These are phyloP conservation scores for Euptelea pleiosperma DNA, from an alignment of 164 flowering plant species.

Conservation along the genomic window DNA sequence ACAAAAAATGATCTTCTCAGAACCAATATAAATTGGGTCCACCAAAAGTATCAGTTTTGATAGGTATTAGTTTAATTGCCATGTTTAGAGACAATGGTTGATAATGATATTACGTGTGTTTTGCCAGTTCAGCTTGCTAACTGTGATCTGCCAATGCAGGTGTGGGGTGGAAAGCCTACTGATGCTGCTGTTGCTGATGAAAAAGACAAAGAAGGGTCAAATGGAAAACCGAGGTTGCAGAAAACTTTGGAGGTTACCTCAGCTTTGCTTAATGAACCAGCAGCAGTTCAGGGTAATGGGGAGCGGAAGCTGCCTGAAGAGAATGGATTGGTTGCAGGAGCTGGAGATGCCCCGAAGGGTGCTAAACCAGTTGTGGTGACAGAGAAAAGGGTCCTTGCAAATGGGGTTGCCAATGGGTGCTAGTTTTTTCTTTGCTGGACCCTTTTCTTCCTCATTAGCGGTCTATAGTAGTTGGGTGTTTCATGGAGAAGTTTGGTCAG, in stretches of 20 bases:
- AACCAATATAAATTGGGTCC: too few species aligned
- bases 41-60: too few species aligned
- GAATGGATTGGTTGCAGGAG: constrained; percentile 30
- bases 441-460: background rate
- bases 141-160: constrained; percentile 33
- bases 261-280: constrained; percentile 27
- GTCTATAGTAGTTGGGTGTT: background rate
- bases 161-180: constrained; percentile 54
- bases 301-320: constrained; percentile 30
- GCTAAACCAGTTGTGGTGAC: constrained; percentile 29
- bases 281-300: constrained; percentile 22
- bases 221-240: constrained; percentile 24
- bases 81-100: too few species aligned
- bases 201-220: constrained; percentile 34
- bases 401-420: constrained; percentile 44
- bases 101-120: too few species aligned
- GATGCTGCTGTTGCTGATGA: constrained; percentile 26
- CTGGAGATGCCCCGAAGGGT: too few species aligned
- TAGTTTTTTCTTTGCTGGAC: constrained; percentile 8
- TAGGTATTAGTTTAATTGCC: too few species aligned
- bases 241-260: constrained; percentile 37
- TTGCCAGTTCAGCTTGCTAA: too few species aligned
- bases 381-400: constrained; percentile 35
- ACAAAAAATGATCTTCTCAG: too few species aligned
- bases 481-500: too few species aligned